Conservation (phyloP, 129 eudicot genomes). For the Ambrosia artemisiifolia region DNA sequence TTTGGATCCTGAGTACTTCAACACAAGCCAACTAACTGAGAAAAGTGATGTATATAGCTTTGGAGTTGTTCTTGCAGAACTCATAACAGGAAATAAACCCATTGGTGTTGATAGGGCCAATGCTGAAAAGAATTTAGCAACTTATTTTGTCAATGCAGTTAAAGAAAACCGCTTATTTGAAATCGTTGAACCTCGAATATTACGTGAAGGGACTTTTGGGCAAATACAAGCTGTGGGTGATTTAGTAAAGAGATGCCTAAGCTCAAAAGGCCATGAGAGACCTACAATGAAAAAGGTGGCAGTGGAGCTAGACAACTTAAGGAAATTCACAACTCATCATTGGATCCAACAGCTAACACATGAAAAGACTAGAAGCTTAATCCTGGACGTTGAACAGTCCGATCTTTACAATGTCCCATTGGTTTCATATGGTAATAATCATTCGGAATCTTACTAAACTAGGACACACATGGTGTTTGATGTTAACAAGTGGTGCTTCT, state of each 20-base stretch:
- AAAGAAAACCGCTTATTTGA: slow-evolving; percentile 39
- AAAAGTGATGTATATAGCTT: slow-evolving; percentile 6
- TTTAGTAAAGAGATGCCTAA: slow-evolving; percentile 43
- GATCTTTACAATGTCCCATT: slow-evolving; percentile 32
- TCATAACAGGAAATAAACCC: slow-evolving; percentile 21
- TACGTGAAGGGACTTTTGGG: slow-evolving; percentile 38
- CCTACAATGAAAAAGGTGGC: slow-evolving; percentile 8
- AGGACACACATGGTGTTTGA: not conserved
- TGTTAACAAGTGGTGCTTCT: not conserved
- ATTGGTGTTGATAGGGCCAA: slow-evolving; percentile 21
- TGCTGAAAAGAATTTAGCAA: slow-evolving; percentile 35
- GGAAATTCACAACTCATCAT: slow-evolving; percentile 34
- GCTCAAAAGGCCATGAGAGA: slow-evolving; percentile 34
- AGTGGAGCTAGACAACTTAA: slow-evolving; percentile 42
- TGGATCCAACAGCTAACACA: slow-evolving; percentile 27
- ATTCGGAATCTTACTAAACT: slow-evolving; percentile 22
- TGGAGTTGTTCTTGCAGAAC: slow-evolving; percentile 35
- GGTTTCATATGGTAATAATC: slow-evolving; percentile 4
- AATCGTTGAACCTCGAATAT: slow-evolving; percentile 42
- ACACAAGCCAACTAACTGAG: slow-evolving; percentile 23
- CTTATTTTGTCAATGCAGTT: slow-evolving; percentile 33
- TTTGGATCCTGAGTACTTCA: slow-evolving; percentile 18
- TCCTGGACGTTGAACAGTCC: not conserved
- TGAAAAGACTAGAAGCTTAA: slow-evolving; percentile 24
- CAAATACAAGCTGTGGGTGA: slow-evolving; percentile 36